These are phyloP conservation scores for Cladophialophora psammophila DNA, from an alignment of 2,329 filamentous ascomycete genomes.

Conservation along the genomic window DNA sequence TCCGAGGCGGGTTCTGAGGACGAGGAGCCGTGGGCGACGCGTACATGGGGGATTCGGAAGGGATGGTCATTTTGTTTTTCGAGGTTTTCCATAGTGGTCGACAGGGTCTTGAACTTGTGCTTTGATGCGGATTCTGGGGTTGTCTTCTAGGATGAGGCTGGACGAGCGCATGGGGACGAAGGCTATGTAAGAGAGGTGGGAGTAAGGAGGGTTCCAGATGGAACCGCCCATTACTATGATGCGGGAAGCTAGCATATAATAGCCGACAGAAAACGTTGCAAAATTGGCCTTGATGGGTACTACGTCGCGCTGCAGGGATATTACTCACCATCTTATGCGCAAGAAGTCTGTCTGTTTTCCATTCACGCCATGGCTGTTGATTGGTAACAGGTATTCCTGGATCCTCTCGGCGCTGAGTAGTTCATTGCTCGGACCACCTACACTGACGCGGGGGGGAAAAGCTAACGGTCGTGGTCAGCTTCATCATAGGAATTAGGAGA, in stretches of 20 bases:
- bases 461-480: slow-evolving; percentile 18
- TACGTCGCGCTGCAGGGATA: not conserved
- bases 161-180: not conserved
- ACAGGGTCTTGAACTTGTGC: not conserved
- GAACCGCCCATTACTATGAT: slow-evolving; percentile 8
- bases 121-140: not conserved
- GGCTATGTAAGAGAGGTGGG: not conserved
- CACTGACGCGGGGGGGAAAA: slow-evolving; percentile 16
- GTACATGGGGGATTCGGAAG: slow-evolving; percentile 20
- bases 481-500: slow-evolving; percentile 18
- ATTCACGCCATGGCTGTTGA: not conserved
- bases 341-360: not conserved
- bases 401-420: slow-evolving; percentile 3
- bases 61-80: slow-evolving; percentile 24
- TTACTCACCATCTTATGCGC: slow-evolving; percentile 13
- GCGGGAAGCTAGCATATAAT: slow-evolving; percentile 3
- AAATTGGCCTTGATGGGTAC: not conserved
- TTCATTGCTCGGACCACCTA: not conserved
- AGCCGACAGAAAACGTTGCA: not conserved
- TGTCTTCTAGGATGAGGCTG: not conserved
- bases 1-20: slow-evolving; percentile 30
- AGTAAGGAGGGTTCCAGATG: not conserved
- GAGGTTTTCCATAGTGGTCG: slow-evolving; percentile 23
- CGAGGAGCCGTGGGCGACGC: slow-evolving; percentile 27
- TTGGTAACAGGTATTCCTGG: not conserved